Evolutionary conservation across 345 rosid species (phyloP), one percentile per base, ranked within the genome.

Genomic region (Syzygium jambos): DNA sequence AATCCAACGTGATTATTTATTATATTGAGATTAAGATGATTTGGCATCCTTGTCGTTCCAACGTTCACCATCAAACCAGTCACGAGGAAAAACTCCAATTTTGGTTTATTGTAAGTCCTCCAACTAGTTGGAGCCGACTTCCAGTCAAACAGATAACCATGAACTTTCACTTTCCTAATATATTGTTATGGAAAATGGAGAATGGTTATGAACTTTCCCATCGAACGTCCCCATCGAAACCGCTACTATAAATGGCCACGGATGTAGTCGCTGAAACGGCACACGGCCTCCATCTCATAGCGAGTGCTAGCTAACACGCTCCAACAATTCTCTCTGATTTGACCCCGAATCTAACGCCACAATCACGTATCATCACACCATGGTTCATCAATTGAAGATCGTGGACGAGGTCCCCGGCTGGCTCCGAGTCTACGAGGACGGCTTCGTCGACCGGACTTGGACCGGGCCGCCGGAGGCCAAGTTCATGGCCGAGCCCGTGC

Each of bases 321-420:
- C 13, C 38, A 43, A 43, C 34, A n/a, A n/a, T 14, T 61, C 73
- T 61, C 73, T 61, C 30, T 61, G 29, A n/a, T 61, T n/a, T 29
- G 46, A 4, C 46, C 46, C 46, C 46, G 46, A 43, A 43, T 1
- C 46, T 43, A 6, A 43, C 46, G 46, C 46, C 46, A 43, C 46
- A 1, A 5, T 6, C 46, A 43, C 56, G 56, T 17, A 53, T 53
- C 22, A 17, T 53, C 56, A 17, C 82, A 52, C 41, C 41, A 93
- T 95, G 97, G 90, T 41, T 5, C 21, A 25, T 4, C 87, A 90
- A 23, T 92, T 77, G 88, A 89, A 46, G 53, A 23, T 92, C 21
- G 92, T 93, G 12, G 92, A 93, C 1, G 94, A 94, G 57, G 98
- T 95, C 13, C 93, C 98, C 52, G 95, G 98, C 23, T 95, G 96